Base-by-base conservation (phyloP, 2,329 filamentous ascomycete genomes). In the Apiospora phragmitis region DNA sequence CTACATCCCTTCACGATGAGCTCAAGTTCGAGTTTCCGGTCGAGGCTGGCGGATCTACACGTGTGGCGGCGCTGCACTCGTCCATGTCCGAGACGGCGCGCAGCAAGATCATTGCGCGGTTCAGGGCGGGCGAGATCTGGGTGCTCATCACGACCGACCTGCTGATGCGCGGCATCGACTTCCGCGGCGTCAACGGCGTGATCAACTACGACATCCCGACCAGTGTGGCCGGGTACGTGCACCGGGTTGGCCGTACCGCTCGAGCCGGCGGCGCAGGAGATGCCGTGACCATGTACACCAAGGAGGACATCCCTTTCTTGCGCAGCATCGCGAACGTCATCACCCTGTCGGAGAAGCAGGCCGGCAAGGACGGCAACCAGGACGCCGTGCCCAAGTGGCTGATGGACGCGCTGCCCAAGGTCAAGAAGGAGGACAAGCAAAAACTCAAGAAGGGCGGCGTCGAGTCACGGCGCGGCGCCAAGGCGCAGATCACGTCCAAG, bases 171-270 rank as follows among this genome's bases (percentile, higher is more conserved):
- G 96, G 96, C 26, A 91, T 99, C 51, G 96, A 99, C 81, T 98
- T 99, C 83, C 91, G 93, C 11, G 96, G 96, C 67, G 91, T 99
- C 73, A 98, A 98, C 77, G 94, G 95, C 65, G 95, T 99, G 0
- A 93, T 99, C 68, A 99, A 98, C 82, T 99, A 98, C 83, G 96
- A 99, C 80, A 94, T 98, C 11, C 96, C 96, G 0, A 94, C 92
- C n/a, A 95, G 93, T 0, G 92, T 93, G 6, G 95, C 95, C 0
- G 91, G 90, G 1, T 99, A 99, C 79, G 93, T 99, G 8, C 96
- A 99, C 82, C 93, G 96, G 14, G 94, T 96, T 0, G 96, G 96
- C 0, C 89, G 96, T 65, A 98, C 96, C 0, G 96, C 95, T 0
- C 89, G 96, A 29, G 96, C 95, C 0, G 96, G 96, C 0, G 90